phyloP scores from a whole-genome alignment of 2,329 filamentous ascomycete genomes.

The Cladosporium sp. region DNA sequence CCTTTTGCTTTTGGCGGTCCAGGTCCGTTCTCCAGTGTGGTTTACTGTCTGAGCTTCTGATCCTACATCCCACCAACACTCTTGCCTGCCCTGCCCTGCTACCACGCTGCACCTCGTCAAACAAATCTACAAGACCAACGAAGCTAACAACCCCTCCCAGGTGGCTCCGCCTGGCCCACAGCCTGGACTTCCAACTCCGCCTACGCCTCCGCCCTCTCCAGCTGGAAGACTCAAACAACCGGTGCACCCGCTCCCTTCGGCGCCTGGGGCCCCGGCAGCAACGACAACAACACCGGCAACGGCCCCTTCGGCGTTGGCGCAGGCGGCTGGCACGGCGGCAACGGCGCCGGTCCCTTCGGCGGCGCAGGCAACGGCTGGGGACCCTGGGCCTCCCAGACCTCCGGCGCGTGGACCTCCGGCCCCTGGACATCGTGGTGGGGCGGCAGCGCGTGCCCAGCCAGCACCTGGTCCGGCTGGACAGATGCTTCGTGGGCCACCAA shows the following conservation, averaged over 20 bases:
- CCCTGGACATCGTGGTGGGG: conserved; percentile 36
- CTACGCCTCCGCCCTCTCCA: conserved; percentile 19
- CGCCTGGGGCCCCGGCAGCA: conserved; percentile 1
- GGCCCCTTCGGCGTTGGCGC: conserved; percentile 11
- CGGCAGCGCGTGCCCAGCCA: conserved; percentile 28
- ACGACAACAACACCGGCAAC: not conserved
- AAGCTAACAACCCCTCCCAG: conserved; percentile 1
- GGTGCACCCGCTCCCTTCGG: conserved; percentile 24
- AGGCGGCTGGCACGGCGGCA: conserved; percentile 16
- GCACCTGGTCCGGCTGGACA: conserved; percentile 34
- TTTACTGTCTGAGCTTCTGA: conserved; percentile 1
- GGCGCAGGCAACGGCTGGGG: conserved; percentile 28
- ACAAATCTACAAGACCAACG: not conserved
- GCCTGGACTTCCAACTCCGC: conserved; percentile 21
- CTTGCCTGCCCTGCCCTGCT: conserved; percentile 11
- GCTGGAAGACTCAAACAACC: conserved; percentile 16
- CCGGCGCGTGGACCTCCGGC: conserved; percentile 29
- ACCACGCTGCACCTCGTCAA: not conserved
- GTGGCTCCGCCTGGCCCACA: conserved; percentile 23
- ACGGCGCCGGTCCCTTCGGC: conserved; percentile 20
- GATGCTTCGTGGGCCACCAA: conserved; percentile 26
- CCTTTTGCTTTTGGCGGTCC: conserved; percentile 13
- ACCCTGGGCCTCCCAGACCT: conserved; percentile 24
- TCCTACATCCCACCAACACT: not conserved
- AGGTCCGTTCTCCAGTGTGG: conserved; percentile 9